phyloP scores from a whole-genome alignment of 306 rosid genomes.

The Fragaria iinumae region DNA sequence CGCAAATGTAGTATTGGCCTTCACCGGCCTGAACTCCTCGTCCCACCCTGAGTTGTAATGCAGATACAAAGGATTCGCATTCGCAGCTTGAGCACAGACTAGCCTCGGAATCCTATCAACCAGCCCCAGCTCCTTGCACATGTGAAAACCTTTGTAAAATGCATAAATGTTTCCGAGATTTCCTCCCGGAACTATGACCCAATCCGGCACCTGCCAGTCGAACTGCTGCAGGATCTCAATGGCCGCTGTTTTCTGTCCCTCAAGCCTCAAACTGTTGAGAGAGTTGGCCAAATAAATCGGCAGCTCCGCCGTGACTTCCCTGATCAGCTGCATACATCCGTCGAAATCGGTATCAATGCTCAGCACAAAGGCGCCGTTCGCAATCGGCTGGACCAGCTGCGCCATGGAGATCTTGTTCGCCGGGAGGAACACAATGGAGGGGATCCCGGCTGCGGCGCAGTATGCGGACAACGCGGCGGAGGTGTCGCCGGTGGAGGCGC shows the following conservation, averaged over 20 bases:
- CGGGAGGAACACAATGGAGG: constrained; percentile 71
- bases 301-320: constrained; percentile 70
- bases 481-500: constrained; percentile 83
- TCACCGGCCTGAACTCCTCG: constrained; percentile 52
- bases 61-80: constrained; percentile 69
- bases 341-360: constrained; percentile 84
- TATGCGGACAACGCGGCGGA: constrained; percentile 79
- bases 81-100: constrained; percentile 92
- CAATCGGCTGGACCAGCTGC: constrained; percentile 82
- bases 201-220: constrained; percentile 87
- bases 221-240: constrained; percentile 86
- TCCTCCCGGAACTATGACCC: constrained; percentile 84
- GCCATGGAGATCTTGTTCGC: constrained; percentile 65
- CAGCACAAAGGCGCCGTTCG: constrained; percentile 78
- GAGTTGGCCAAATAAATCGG: constrained; percentile 74
- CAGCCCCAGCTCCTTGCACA: constrained; percentile 78
- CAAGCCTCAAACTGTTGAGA: constrained; percentile 67
- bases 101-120: constrained; percentile 81
- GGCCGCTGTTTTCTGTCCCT: constrained; percentile 84
- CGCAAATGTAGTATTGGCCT: constrained; percentile 61
- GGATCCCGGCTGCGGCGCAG: constrained; percentile 73
- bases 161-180: constrained; percentile 85
- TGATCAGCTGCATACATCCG: constrained; percentile 76
- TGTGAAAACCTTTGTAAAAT: constrained; percentile 72
- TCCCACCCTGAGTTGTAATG: constrained; percentile 76